Evolutionary conservation across 2,329 filamentous ascomycete species (phyloP).

Genomic region (Aspergillus sp.): DNA sequence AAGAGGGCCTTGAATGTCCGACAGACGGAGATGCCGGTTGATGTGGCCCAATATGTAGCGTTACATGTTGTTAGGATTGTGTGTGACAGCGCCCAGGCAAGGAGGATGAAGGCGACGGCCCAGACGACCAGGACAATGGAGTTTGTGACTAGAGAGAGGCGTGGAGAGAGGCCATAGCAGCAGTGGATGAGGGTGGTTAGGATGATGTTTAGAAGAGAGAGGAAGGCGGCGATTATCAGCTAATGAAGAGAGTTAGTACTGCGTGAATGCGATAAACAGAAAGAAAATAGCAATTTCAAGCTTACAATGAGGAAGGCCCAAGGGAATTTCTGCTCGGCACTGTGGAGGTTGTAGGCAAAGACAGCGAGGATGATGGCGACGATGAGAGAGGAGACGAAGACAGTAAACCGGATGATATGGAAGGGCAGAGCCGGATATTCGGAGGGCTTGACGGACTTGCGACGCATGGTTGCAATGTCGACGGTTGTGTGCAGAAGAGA

Average conservation of each 20-base stretch:
- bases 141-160: conserved; percentile 53
- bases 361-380: conserved; percentile 56
- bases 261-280: neutral
- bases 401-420: conserved; percentile 37
- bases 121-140: conserved; percentile 51
- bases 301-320: conserved; percentile 62
- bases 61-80: conserved; percentile 55
- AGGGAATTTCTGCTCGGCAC: conserved; percentile 53
- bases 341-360: conserved; percentile 56
- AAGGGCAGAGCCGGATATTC: conserved; percentile 42
- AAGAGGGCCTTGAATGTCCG: conserved; percentile 61
- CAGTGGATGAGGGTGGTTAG: conserved; percentile 53
- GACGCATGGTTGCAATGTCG: conserved; percentile 25
- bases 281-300: neutral
- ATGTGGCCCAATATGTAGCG: conserved; percentile 52
- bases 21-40: conserved; percentile 57
- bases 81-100: conserved; percentile 54
- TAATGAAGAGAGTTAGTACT: conserved; percentile 23
- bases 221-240: conserved; percentile 53
- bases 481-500: conserved; percentile 2
- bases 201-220: conserved; percentile 51
- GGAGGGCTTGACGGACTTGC: conserved; percentile 37
- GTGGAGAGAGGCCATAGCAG: conserved; percentile 52
- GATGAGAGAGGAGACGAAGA: conserved; percentile 54
- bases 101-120: conserved; percentile 51